These are phyloP conservation scores for Pelargonium cotyledonis DNA, from an alignment of 441 rosid genomes.

Conservation along the genomic window DNA sequence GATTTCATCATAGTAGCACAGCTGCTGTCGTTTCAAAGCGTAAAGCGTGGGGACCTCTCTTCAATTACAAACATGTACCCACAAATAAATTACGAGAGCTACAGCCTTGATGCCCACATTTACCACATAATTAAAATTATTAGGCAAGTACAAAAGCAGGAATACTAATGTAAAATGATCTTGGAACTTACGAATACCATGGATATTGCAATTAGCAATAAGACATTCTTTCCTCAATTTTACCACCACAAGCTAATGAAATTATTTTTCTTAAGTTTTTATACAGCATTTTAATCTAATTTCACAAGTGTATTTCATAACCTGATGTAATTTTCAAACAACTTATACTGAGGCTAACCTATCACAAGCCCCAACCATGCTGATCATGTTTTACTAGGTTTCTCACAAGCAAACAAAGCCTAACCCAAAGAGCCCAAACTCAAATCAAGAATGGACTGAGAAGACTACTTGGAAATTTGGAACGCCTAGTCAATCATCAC, in stretches of 20 bases:
- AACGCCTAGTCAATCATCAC: neutral
- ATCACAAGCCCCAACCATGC: neutral
- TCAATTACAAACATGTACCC: neutral
- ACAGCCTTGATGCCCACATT: neutral
- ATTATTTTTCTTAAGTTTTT: no score
- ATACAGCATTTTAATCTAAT: neutral
- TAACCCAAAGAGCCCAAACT: neutral
- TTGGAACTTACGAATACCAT: neutral
- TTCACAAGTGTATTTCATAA: neutral
- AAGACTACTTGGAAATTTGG: neutral
- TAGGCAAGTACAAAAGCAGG: neutral
- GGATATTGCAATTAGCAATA: neutral
- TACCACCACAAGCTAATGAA: neutral
- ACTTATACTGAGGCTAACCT: neutral
- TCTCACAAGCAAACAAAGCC: neutral
- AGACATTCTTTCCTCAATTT: neutral
- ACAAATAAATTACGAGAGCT: neutral
- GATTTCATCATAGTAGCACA: neutral
- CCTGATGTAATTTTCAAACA: neutral
- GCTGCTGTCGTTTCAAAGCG: neutral
- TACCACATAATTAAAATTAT: neutral
- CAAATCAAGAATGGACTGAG: neutral
- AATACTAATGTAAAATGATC: no score
- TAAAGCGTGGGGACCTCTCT: neutral
- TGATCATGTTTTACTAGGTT: neutral